Evolutionary conservation across 1,284 basidiomycete genomes (phyloP).

Genomic region (Stygiomarasmius scandens): DNA sequence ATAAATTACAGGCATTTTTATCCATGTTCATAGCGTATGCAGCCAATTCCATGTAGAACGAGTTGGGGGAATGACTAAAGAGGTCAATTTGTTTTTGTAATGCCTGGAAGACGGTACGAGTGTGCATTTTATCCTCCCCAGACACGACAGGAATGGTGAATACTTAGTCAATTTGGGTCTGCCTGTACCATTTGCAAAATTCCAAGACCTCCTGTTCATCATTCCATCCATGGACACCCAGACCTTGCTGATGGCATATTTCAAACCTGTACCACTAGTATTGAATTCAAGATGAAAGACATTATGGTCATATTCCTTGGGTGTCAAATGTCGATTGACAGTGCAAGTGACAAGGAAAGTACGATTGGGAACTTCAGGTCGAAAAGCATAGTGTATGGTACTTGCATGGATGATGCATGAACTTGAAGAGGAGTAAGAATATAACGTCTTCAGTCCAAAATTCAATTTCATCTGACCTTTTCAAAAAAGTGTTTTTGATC

Average conservation of each 20-base stretch:
- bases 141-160: slow-evolving; percentile 80
- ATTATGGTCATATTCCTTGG: slow-evolving; percentile 95
- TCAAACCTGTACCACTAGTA: slow-evolving; percentile 89
- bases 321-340: slow-evolving; percentile 94
- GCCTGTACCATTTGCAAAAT: slow-evolving; percentile 94
- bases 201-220: slow-evolving; percentile 86
- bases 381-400: no score
- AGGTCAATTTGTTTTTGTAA: slow-evolving; percentile 97
- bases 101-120: slow-evolving; percentile 92
- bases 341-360: slow-evolving; percentile 93
- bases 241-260: slow-evolving; percentile 95
- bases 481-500: no score
- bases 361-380: slow-evolving; percentile 87
- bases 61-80: slow-evolving; percentile 94
- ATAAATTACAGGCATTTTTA: slow-evolving; percentile 89
- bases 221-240: slow-evolving; percentile 98
- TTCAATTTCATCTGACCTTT: no score
- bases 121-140: slow-evolving; percentile 70
- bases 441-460: no score
- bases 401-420: no score
- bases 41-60: slow-evolving; percentile 91
- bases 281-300: slow-evolving; percentile 99
- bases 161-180: slow-evolving; percentile 77
- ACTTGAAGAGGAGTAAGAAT: no score
- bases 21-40: slow-evolving; percentile 79